phyloP scores from a whole-genome alignment of 2,329 filamentous ascomycete genomes.

The Fusarium transvaalense region DNA sequence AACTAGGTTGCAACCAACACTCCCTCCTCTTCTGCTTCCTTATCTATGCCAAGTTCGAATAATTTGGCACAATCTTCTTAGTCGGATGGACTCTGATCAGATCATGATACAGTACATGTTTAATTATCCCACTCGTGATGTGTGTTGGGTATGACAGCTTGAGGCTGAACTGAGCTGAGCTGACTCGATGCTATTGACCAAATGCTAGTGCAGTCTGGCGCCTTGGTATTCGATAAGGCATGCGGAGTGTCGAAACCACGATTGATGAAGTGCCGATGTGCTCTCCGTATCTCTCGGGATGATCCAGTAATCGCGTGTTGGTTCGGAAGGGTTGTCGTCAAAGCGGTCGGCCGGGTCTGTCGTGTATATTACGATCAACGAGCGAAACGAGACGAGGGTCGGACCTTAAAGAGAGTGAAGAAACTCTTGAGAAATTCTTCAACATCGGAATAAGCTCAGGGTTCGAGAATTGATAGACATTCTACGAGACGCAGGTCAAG shows the following conservation, averaged over 20 bases:
- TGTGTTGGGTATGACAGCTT: slow-evolving; percentile 6
- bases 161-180: slow-evolving; percentile 16
- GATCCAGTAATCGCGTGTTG: neutral
- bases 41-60: slow-evolving; percentile 30
- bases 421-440: neutral
- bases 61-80: neutral
- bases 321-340: neutral
- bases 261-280: neutral
- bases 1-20: slow-evolving; percentile 9
- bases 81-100: slow-evolving; percentile 6
- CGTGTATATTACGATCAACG: neutral
- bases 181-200: slow-evolving; percentile 14
- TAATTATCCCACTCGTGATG: slow-evolving; percentile 20
- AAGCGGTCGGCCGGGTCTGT: neutral
- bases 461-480: slow-evolving; percentile 7
- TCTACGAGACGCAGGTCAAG: slow-evolving; percentile 38
- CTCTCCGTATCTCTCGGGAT: neutral
- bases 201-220: neutral
- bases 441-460: slow-evolving; percentile 32
- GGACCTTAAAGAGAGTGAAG: neutral
- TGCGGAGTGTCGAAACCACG: neutral
- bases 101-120: neutral
- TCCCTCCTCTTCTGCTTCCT: slow-evolving; percentile 8
- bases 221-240: slow-evolving; percentile 19
- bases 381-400: neutral